Evolutionary conservation across 208 protist genomes (phyloP).

Genomic region (Endotrypanum monterogeii): DNA sequence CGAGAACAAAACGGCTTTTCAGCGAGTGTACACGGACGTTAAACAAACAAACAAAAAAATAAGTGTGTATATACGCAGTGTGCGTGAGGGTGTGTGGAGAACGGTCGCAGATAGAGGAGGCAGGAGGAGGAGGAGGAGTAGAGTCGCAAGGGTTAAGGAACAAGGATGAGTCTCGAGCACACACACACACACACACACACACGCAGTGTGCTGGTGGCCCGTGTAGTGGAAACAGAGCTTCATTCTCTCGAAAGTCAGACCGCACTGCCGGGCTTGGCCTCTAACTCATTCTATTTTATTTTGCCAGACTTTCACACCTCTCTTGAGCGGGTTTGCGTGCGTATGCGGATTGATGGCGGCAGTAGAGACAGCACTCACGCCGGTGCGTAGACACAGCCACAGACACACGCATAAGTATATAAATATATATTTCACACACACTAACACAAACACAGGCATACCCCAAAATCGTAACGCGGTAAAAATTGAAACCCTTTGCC

Average conservation of each 20-base stretch:
- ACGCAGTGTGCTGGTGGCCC: not conserved
- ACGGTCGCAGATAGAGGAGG: not conserved
- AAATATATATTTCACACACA: too few relatives aligned
- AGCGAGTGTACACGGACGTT: not conserved
- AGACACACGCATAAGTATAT: too few relatives aligned
- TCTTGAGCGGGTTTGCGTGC: too few relatives aligned
- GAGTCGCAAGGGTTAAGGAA: not conserved
- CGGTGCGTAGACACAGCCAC: not conserved
- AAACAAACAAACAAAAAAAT: not conserved
- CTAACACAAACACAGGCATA: too few relatives aligned
- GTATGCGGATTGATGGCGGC: too few relatives aligned
- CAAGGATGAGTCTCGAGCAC: not conserved
- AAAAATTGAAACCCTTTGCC: too few relatives aligned
- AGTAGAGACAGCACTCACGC: not conserved
- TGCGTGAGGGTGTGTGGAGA: not conserved
- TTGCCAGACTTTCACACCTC: too few relatives aligned
- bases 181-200: not conserved
- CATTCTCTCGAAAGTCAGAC: too few relatives aligned
- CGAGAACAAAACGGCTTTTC: slow-evolving; percentile 24
- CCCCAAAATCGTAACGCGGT: too few relatives aligned
- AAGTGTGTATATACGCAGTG: not conserved
- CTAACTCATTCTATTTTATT: too few relatives aligned
- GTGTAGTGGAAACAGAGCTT: too few relatives aligned
- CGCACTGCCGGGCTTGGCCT: too few relatives aligned
- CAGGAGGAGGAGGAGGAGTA: not conserved